Conservation (phyloP, 1,139 yeast species). For the Candida smagusa region DNA sequence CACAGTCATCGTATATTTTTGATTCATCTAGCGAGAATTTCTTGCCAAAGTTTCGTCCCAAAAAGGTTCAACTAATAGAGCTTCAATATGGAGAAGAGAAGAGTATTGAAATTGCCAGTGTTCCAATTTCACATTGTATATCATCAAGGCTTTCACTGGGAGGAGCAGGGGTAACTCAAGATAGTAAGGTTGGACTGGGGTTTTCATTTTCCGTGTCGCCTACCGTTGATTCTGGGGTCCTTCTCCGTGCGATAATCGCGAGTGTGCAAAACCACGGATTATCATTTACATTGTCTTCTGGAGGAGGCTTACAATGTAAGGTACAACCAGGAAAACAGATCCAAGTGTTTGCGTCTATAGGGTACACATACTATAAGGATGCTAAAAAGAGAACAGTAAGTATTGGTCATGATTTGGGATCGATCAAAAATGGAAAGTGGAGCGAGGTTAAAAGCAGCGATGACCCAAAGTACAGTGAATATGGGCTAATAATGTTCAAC, state of each 20-base stretch:
- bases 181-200: constrained; percentile 6
- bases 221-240: constrained; percentile 7
- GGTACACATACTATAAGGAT: constrained; percentile 12
- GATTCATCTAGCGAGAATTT: constrained; percentile 9
- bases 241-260: constrained; percentile 11
- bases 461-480: constrained; percentile 4
- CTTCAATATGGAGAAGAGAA: constrained; percentile 16
- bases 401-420: background rate
- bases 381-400: constrained; percentile 12
- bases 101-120: constrained; percentile 3
- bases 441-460: constrained; percentile 5
- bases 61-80: constrained; percentile 15
- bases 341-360: constrained; percentile 17
- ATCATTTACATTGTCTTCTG: constrained; percentile 9
- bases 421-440: background rate
- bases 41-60: constrained; percentile 1
- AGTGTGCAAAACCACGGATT: constrained; percentile 11
- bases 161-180: constrained; percentile 17
- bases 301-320: constrained; percentile 17
- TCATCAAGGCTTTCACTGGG: constrained; percentile 17
- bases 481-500: constrained; percentile 17
- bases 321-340: constrained; percentile 15
- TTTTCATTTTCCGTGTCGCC: constrained; percentile 2
- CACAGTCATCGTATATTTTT: constrained; percentile 14
- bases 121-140: constrained; percentile 18